phyloP scores from a whole-genome alignment of 1,139 yeast genomes.

The Eremothecium sinecaudum region DNA sequence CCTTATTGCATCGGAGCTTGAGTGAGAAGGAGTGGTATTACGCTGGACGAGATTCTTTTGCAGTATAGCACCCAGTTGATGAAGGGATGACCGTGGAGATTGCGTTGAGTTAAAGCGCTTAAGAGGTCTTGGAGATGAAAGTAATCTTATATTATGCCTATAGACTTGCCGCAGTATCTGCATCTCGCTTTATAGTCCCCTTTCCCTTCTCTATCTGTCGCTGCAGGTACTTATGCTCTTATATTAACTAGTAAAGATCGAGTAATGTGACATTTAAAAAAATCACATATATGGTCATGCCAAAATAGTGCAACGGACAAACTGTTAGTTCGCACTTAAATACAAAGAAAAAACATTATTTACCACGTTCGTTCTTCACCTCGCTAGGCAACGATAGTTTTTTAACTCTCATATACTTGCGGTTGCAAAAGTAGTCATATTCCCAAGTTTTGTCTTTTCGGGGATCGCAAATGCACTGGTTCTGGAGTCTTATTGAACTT shows the following conservation, averaged over 20 bases:
- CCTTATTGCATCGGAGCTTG: slow-evolving; percentile 29
- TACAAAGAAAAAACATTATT: too few relatives aligned
- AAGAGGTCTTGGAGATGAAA: background rate
- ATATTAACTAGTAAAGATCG: too few relatives aligned
- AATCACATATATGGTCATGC: too few relatives aligned
- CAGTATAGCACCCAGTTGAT: slow-evolving; percentile 23
- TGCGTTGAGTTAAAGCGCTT: background rate
- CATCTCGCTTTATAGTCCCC: too few relatives aligned
- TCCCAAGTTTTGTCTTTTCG: slow-evolving; percentile 30
- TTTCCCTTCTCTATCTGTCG: too few relatives aligned
- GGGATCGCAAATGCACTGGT: slow-evolving; percentile 63
- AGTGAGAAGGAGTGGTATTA: slow-evolving; percentile 27
- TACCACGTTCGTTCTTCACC: too few relatives aligned
- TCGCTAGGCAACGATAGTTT: slow-evolving; percentile 24
- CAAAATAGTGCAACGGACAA: too few relatives aligned
- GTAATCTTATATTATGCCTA: too few relatives aligned
- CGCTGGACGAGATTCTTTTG: slow-evolving; percentile 34
- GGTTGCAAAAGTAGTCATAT: slow-evolving; percentile 28
- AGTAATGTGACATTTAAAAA: too few relatives aligned
- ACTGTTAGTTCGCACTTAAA: too few relatives aligned
- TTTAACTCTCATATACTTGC: slow-evolving; percentile 26
- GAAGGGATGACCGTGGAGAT: background rate
- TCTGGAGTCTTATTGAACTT: slow-evolving; percentile 40
- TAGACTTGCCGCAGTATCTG: too few relatives aligned
- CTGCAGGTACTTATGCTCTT: too few relatives aligned